Evolutionary conservation across 148 eudicot genomes (phyloP).

Genomic region (Vaccinium myrtillus): DNA sequence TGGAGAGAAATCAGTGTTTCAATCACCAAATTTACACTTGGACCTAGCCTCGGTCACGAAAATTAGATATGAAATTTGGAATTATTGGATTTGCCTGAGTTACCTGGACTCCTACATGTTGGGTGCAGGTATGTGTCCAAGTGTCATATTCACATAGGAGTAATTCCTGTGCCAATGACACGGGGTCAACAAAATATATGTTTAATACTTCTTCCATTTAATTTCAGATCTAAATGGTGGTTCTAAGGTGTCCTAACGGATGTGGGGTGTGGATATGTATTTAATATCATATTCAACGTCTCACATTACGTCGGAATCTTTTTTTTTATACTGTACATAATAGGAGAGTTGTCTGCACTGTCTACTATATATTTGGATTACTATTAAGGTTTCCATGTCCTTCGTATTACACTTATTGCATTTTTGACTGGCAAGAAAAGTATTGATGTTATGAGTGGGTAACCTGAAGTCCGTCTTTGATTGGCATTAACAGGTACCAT

Average conservation of each 20-base stretch:
- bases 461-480: background rate
- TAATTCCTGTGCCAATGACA: background rate
- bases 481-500: slow-evolving; percentile 43
- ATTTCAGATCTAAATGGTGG: background rate
- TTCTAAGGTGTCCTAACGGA: background rate
- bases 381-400: background rate
- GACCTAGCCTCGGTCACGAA: background rate
- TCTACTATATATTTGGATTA: background rate
- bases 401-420: background rate
- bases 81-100: background rate
- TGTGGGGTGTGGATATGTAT: background rate
- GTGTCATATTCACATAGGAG: background rate
- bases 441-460: background rate
- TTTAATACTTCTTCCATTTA: background rate
- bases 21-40: background rate
- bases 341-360: background rate
- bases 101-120: background rate
- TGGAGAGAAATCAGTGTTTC: background rate
- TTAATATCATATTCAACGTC: background rate
- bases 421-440: background rate
- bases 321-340: background rate
- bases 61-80: background rate
- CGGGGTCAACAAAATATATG: background rate
- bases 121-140: background rate
- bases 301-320: background rate